Conservation (phyloP, 345 rosid species). For the Diplotaxis tenuifolia region DNA sequence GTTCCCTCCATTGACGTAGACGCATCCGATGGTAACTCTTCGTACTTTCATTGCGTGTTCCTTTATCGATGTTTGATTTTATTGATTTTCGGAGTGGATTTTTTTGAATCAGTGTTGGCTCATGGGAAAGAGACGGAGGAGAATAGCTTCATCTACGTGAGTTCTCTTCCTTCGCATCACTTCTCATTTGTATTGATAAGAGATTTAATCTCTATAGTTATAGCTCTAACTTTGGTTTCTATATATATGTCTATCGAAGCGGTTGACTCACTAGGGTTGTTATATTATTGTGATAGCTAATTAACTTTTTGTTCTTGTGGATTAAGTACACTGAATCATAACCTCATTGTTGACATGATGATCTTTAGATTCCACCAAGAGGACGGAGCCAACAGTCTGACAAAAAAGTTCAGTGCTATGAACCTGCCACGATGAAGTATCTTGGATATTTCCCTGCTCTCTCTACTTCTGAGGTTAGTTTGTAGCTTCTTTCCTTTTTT, state of each 20-base stretch:
- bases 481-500: slow-evolving; percentile 21
- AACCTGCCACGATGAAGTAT: slow-evolving; percentile 98
- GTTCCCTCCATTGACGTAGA: slow-evolving; percentile 96
- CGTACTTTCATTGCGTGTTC: not conserved
- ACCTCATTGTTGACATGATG: slow-evolving; percentile 1
- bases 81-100: not conserved
- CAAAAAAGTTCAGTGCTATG: slow-evolving; percentile 89
- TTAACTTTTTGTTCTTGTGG: not conserved
- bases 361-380: slow-evolving; percentile 78
- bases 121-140: slow-evolving; percentile 75
- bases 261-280: no score
- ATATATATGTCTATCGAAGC: slow-evolving; percentile 10
- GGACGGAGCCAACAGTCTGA: slow-evolving; percentile 86
- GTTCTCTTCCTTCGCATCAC: slow-evolving; percentile 34
- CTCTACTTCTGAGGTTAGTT: slow-evolving; percentile 72
- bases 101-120: slow-evolving; percentile 55
- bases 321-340: not conserved
- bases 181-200: slow-evolving; percentile 6
- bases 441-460: slow-evolving; percentile 82
- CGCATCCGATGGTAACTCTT: slow-evolving; percentile 71
- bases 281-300: slow-evolving; percentile 9
- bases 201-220: not conserved
- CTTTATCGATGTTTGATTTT: slow-evolving; percentile 13
- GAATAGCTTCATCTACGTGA: slow-evolving; percentile 88
- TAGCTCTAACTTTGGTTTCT: not conserved